Percentiles rank a stretch among this genome's conserved stretches.
These are phyloP conservation scores for Haplographium delicatum DNA, from an alignment of 495 filamentous ascomycete genomes.

Conservation along the genomic window DNA sequence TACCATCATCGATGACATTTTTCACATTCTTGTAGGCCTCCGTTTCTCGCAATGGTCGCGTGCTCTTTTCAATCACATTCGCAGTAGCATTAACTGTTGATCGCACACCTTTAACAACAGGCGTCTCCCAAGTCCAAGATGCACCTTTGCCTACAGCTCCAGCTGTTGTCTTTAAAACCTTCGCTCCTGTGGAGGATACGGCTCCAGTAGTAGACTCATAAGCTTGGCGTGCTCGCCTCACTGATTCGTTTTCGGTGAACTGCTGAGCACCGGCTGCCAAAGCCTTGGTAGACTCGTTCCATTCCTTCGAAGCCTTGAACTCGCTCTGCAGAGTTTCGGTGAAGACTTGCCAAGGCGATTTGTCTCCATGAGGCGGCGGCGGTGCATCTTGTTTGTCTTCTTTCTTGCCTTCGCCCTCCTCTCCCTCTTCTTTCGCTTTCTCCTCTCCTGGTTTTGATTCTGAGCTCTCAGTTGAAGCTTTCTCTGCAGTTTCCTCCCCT, in stretches of 20 bases:
- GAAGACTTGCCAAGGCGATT: conserved; percentile 98
- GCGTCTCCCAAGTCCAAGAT: conserved; percentile 94
- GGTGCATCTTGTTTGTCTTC: conserved; percentile 65
- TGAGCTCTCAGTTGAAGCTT: conserved; percentile 20
- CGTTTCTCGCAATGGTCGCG: conserved; percentile 85
- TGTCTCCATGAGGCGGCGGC: conserved; percentile 93
- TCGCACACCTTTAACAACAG: conserved; percentile 86
- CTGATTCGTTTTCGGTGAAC: conserved; percentile 90
- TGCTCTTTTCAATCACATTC: conserved; percentile 86
- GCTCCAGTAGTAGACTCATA: conserved; percentile 80
- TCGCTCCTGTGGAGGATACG: conserved; percentile 63
- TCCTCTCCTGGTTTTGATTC: conserved; percentile 30
- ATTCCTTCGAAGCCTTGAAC: conserved; percentile 96
- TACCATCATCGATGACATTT: conserved; percentile 94
- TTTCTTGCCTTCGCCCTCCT: conserved; percentile 39
- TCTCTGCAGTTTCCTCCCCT: conserved; percentile 40
- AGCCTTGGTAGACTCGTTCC: conserved; percentile 97
- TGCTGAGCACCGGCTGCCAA: conserved; percentile 81
- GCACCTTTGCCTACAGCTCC: conserved; percentile 82
- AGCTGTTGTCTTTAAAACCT: conserved; percentile 79
- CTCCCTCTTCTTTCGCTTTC: conserved; percentile 37
- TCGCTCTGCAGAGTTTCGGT: conserved; percentile 87
- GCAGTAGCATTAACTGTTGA: conserved; percentile 79
- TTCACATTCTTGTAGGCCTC: conserved; percentile 93
- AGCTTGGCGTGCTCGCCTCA: conserved; percentile 77